Conservation (phyloP, 2,329 filamentous ascomycete species). For the Ceratocystis diversiconidia region DNA sequence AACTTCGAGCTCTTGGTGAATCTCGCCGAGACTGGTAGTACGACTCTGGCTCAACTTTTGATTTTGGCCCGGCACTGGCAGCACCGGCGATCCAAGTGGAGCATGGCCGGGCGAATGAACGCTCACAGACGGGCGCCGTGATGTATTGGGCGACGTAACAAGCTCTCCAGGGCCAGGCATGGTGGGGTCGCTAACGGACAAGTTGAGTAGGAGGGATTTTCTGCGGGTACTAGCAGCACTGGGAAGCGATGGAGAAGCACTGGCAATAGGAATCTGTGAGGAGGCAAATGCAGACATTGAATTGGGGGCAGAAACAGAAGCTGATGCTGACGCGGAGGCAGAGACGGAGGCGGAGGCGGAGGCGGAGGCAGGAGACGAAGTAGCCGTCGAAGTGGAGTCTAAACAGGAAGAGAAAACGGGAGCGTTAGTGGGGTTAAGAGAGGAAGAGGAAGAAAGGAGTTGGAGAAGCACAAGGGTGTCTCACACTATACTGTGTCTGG, state of each 20-base stretch:
- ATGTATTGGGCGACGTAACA: conserved; percentile 28
- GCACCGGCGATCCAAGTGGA: neutral
- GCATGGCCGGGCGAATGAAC: conserved; percentile 4
- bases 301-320: conserved; percentile 19
- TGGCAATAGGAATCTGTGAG: neutral
- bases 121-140: conserved; percentile 20
- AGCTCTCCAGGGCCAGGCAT: conserved; percentile 57
- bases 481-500: neutral
- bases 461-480: neutral
- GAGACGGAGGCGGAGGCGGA: conserved; percentile 8
- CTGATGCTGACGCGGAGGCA: neutral
- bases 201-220: conserved; percentile 56
- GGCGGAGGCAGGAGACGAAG: neutral
- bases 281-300: neutral
- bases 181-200: conserved; percentile 57
- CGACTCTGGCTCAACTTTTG: conserved; percentile 46
- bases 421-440: neutral
- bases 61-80: conserved; percentile 25
- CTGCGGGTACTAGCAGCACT: conserved; percentile 33
- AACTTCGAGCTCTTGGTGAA: conserved; percentile 65
- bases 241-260: neutral
- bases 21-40: conserved; percentile 57
- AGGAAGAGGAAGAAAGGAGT: neutral
- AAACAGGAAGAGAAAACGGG: neutral
- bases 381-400: conserved; percentile 1